Percentiles rank a stretch among this genome's conserved stretches.
Conservation (phyloP, 306 rosid species). For the Vigna nakashimae region DNA sequence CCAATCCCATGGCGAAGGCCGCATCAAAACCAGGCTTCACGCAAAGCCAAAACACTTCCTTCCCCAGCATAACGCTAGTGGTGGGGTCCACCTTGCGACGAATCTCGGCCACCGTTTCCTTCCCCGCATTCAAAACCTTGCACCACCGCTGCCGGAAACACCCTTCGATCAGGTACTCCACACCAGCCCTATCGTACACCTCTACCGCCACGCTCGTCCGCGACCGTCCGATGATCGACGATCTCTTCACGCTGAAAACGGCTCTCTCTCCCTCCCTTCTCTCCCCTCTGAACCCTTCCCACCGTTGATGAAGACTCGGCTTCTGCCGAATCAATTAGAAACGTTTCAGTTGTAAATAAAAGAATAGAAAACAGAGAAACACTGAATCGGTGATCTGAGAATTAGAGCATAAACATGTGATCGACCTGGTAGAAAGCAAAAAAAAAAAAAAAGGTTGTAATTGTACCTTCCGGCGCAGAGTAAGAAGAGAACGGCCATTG, state of each 20-base stretch:
- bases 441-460: constrained; percentile 22
- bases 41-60: constrained; percentile 82
- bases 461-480: constrained; percentile 88
- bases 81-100: constrained; percentile 86
- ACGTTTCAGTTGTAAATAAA: too few relatives aligned
- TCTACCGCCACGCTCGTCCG: constrained; percentile 71
- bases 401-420: neutral
- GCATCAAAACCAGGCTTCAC: constrained; percentile 86
- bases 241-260: constrained; percentile 76
- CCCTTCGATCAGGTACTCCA: constrained; percentile 85
- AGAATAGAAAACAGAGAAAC: too few relatives aligned
- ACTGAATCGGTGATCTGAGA: neutral
- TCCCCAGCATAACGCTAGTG: constrained; percentile 83
- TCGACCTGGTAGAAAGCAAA: neutral
- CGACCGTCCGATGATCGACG: constrained; percentile 89
- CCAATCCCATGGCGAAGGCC: constrained; percentile 88
- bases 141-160: constrained; percentile 70
- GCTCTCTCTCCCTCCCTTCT: constrained; percentile 79
- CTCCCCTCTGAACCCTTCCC: constrained; percentile 94
- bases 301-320: constrained; percentile 91
- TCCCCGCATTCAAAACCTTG: constrained; percentile 54
- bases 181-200: constrained; percentile 53
- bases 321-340: constrained; percentile 52
- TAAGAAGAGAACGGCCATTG: constrained; percentile 85
- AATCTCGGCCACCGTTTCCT: constrained; percentile 79